Conservation (phyloP, 2,329 filamentous ascomycete genomes). For the Sarocladiaceae sp. region DNA sequence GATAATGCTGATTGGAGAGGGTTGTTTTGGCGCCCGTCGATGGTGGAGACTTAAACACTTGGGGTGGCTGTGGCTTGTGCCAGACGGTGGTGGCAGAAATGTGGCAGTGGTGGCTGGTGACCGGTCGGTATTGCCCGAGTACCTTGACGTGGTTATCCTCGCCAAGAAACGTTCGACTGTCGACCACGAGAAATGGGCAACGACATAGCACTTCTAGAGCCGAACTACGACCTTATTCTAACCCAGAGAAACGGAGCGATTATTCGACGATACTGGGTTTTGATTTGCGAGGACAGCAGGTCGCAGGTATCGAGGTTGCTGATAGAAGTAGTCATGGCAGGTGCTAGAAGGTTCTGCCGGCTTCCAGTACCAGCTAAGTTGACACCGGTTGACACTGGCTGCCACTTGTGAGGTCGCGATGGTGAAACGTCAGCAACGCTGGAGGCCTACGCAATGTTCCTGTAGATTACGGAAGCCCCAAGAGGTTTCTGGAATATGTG, state of each 20-base stretch:
- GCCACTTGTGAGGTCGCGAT: conserved; percentile 11
- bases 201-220: too few species aligned
- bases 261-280: too few species aligned
- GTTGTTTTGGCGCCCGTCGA: background rate
- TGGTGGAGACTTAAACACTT: background rate
- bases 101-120: too few species aligned
- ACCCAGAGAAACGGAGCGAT: too few species aligned
- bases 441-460: conserved; percentile 11
- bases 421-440: conserved; percentile 12
- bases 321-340: conserved; percentile 10
- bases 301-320: too few species aligned
- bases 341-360: conserved; percentile 21
- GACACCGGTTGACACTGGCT: too few species aligned
- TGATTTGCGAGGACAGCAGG: too few species aligned
- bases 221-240: too few species aligned
- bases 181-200: too few species aligned
- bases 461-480: conserved; percentile 13
- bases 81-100: background rate
- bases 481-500: conserved; percentile 11
- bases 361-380: conserved; percentile 14
- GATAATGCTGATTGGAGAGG: background rate
- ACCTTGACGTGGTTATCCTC: too few species aligned
- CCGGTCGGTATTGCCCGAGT: too few species aligned
- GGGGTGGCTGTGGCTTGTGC: background rate
- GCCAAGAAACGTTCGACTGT: too few species aligned